Evolutionary conservation across 176 grass and related monocot species (phyloP).

Genomic region (Saccharum officinarum): DNA sequence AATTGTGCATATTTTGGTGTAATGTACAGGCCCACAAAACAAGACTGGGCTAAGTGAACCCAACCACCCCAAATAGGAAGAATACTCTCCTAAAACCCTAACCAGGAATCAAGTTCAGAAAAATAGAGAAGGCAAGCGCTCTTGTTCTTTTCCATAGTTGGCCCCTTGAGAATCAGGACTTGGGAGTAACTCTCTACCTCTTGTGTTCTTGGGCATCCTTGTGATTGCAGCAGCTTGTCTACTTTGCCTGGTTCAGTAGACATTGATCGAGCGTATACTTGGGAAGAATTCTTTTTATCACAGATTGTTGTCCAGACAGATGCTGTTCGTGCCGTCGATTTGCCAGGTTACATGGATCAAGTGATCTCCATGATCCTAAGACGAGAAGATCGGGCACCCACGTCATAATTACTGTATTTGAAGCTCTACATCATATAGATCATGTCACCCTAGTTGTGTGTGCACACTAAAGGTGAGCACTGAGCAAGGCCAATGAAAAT

Average conservation of each 20-base stretch:
- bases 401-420: background rate
- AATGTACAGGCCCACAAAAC: background rate
- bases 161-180: background rate
- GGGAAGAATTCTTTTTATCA: background rate
- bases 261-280: background rate
- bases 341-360: background rate
- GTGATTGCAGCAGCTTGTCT: constrained; percentile 3
- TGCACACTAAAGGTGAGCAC: background rate
- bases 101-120: no score
- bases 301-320: background rate
- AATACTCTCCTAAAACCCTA: background rate
- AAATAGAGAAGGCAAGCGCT: background rate
- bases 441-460: background rate
- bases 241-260: background rate
- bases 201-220: constrained; percentile 8
- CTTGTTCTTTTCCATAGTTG: background rate
- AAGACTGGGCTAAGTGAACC: background rate
- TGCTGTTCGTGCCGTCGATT: background rate
- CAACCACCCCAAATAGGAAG: background rate
- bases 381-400: background rate
- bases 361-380: background rate
- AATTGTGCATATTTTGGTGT: background rate
- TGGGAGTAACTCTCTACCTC: background rate
- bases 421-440: background rate
- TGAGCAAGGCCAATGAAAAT: background rate